Base-by-base conservation (phyloP, 257 asterid species). In the Vinca minor region DNA sequence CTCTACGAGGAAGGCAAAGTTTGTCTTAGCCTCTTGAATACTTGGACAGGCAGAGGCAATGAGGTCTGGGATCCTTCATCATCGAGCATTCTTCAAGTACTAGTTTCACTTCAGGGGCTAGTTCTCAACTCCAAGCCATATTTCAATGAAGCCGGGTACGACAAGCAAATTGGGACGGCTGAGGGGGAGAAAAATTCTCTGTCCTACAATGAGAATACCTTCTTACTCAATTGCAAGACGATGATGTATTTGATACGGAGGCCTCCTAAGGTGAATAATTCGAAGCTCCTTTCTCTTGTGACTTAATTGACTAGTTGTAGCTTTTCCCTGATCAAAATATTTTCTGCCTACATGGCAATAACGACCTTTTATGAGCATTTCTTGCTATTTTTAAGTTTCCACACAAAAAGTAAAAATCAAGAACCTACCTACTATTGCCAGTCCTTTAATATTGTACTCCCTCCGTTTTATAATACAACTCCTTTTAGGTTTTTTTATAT, bases 41-140 rank as follows among this genome's bases (percentile, higher is more conserved):
- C 99, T n/a, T 93, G 99, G 99, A 82, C 96, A 7, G 99, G 99
- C 46, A 87, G 85, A 78, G 99, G 99, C 71, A 93, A 93, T 60
- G 99, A 93, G 79, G 87, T 90, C 48, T 93, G 97, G 99, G 97
- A 93, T 81, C 79, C 95, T 70, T 81, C 93, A 69, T 84, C 99
- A 23, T 90, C 97, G 0, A 93, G 97, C 81, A 93, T 90, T 79
- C 96, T 93, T 78, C 99, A 90, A 82, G 94, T 93, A 47, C 86
- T 93, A 53, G 99, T 93, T 71, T 93, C 99, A 42, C 97, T 93
- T 73, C 99, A 93, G 74, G 99, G 99, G 72, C 81, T 93, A 41
- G 99, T 93, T 28, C 80, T 93, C 36, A 93, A 93, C 79, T 73
- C 97, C 41, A 87, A 73, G 85, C 99, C 99, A 25, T 93, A 93